phyloP scores from a whole-genome alignment of 2,329 filamentous ascomycete genomes.

The Phoma sp. region DNA sequence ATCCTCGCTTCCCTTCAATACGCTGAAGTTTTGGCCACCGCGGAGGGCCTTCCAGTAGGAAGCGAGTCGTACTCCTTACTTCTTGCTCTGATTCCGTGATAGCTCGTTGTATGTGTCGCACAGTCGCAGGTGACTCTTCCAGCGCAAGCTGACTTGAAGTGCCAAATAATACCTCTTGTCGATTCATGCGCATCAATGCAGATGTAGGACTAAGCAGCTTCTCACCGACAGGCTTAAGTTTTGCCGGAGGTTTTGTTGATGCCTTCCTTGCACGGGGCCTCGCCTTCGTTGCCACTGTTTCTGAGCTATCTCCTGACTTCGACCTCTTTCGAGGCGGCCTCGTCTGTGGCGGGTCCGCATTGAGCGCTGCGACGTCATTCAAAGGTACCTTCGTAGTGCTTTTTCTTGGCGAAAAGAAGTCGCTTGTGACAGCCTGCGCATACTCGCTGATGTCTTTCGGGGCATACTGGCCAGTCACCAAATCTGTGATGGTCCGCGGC shows the following conservation, averaged over 20 bases:
- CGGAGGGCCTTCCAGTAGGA: neutral
- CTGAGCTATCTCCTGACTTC: conserved; percentile 26
- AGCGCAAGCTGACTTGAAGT: conserved; percentile 51
- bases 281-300: conserved; percentile 25
- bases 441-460: conserved; percentile 16
- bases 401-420: conserved; percentile 35
- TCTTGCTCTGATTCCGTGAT: conserved; percentile 45
- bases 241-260: conserved; percentile 35
- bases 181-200: conserved; percentile 33
- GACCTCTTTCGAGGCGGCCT: conserved; percentile 34
- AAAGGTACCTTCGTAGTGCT: conserved; percentile 34
- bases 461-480: conserved; percentile 47
- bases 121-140: conserved; percentile 47
- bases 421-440: conserved; percentile 16
- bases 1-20: conserved; percentile 28
- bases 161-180: conserved; percentile 50
- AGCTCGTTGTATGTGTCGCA: conserved; percentile 47
- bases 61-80: neutral
- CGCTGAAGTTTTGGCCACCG: conserved; percentile 30
- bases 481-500: conserved; percentile 49
- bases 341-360: conserved; percentile 16
- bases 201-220: conserved; percentile 49
- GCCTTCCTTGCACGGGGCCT: conserved; percentile 36
- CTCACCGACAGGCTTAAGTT: conserved; percentile 38
- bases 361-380: conserved; percentile 28